phyloP scores from a whole-genome alignment of 129 eudicot genomes.

The Flaveria ramosissima region DNA sequence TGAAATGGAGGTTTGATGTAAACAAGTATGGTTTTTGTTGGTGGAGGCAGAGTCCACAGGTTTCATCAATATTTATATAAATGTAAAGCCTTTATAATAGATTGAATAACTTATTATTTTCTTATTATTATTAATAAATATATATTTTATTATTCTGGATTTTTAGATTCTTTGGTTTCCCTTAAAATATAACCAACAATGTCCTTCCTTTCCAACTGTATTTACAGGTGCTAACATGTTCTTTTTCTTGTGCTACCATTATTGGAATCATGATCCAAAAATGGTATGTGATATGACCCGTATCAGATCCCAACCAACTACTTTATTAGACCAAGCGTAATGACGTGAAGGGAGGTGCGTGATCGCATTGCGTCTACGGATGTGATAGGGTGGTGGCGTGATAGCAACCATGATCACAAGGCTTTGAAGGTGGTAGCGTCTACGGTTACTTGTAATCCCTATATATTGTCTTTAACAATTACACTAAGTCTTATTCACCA shows the following conservation, averaged over 20 bases:
- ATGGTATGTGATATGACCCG: not conserved
- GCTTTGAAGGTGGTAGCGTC: no score
- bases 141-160: conserved; percentile 29
- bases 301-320: not conserved
- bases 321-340: no score
- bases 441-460: no score
- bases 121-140: conserved; percentile 33
- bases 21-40: conserved; percentile 26
- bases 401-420: no score
- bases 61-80: conserved; percentile 37
- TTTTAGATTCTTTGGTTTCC: conserved; percentile 8
- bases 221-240: conserved; percentile 21
- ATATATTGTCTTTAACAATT: no score
- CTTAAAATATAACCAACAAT: conserved; percentile 3
- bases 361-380: no score
- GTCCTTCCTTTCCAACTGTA: conserved; percentile 27
- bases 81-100: conserved; percentile 14
- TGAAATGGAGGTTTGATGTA: no score
- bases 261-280: not conserved
- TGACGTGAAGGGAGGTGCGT: not conserved
- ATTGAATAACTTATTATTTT: not conserved
- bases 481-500: no score
- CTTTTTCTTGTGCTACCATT: conserved; percentile 19
- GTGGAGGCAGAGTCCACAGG: conserved; percentile 31
- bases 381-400: no score